phyloP scores from a whole-genome alignment of 2,329 filamentous ascomycete species.

The Elsinoe batatas region DNA sequence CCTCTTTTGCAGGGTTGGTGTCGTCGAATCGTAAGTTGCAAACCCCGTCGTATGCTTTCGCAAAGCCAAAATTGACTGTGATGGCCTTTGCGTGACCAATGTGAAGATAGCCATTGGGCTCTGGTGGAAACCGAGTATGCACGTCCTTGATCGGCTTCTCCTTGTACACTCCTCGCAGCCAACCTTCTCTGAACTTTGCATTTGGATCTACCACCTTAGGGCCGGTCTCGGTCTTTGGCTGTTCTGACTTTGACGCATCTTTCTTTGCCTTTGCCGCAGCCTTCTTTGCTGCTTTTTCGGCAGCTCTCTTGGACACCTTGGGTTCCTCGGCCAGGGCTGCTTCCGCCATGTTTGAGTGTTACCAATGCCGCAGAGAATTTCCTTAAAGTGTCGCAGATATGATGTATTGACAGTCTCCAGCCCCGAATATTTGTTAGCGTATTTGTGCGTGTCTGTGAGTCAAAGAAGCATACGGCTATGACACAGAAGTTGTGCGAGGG shows the following conservation, averaged over 20 bases:
- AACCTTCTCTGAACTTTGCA: slow-evolving; percentile 40
- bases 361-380: not conserved
- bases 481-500: not conserved
- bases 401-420: not conserved
- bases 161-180: slow-evolving; percentile 41
- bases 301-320: slow-evolving; percentile 38
- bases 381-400: not conserved
- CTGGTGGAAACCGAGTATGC: slow-evolving; percentile 41
- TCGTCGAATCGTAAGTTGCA: slow-evolving; percentile 80
- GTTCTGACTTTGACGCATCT: slow-evolving; percentile 31
- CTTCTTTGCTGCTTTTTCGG: slow-evolving; percentile 42
- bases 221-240: slow-evolving; percentile 18
- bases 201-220: slow-evolving; percentile 26
- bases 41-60: slow-evolving; percentile 67
- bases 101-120: slow-evolving; percentile 86
- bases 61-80: slow-evolving; percentile 92
- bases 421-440: not conserved
- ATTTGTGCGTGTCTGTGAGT: not conserved
- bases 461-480: not conserved
- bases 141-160: slow-evolving; percentile 40
- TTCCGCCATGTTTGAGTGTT: slow-evolving; percentile 22
- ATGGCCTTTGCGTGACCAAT: slow-evolving; percentile 95
- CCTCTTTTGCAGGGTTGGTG: slow-evolving; percentile 88
- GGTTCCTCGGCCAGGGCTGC: slow-evolving; percentile 20
- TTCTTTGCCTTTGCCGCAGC: slow-evolving; percentile 37